Percentiles rank a stretch among this genome's conserved stretches.
These are phyloP conservation scores for Ophiosphaerella herpotricha DNA, from an alignment of 2,329 filamentous ascomycete genomes.

Conservation along the genomic window DNA sequence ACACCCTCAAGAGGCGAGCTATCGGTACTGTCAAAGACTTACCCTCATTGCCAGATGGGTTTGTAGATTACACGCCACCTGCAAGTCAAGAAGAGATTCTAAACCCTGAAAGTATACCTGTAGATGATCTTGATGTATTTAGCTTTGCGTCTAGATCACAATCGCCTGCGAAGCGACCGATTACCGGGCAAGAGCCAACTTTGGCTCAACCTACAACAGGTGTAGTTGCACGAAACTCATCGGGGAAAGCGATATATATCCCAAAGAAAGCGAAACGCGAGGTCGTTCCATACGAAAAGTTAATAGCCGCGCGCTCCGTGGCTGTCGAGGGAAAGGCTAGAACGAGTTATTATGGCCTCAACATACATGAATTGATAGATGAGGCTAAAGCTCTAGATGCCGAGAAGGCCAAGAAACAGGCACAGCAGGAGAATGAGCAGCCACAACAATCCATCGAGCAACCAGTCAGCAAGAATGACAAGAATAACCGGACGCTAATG, in stretches of 20 bases:
- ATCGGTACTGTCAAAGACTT: slow-evolving; percentile 36
- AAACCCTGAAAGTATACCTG: slow-evolving; percentile 34
- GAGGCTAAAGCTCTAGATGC: slow-evolving; percentile 67
- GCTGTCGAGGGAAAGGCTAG: slow-evolving; percentile 68
- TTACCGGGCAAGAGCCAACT: slow-evolving; percentile 13
- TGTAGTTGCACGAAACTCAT: slow-evolving; percentile 52
- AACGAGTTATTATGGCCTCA: slow-evolving; percentile 86
- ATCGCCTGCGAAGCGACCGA: slow-evolving; percentile 27
- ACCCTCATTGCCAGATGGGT: slow-evolving; percentile 23
- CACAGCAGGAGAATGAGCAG: slow-evolving; percentile 25
- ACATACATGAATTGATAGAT: slow-evolving; percentile 83
- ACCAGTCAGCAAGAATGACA: slow-evolving; percentile 24
- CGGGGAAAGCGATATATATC: slow-evolving; percentile 62
- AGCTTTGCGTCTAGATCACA: slow-evolving; percentile 29
- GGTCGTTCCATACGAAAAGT: slow-evolving; percentile 64
- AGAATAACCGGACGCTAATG: slow-evolving; percentile 60
- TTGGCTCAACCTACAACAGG: slow-evolving; percentile 25
- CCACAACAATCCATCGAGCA: slow-evolving; percentile 48
- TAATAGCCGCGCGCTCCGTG: slow-evolving; percentile 70
- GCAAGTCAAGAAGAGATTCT: slow-evolving; percentile 38
- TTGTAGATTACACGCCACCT: slow-evolving; percentile 38
- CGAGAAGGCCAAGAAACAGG: slow-evolving; percentile 37
- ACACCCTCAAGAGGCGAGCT: slow-evolving; percentile 41
- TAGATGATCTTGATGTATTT: slow-evolving; percentile 36
- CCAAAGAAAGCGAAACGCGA: slow-evolving; percentile 57